Conservation (phyloP, 2,329 filamentous ascomycete species). For the Phyllosticta capitalensis region DNA sequence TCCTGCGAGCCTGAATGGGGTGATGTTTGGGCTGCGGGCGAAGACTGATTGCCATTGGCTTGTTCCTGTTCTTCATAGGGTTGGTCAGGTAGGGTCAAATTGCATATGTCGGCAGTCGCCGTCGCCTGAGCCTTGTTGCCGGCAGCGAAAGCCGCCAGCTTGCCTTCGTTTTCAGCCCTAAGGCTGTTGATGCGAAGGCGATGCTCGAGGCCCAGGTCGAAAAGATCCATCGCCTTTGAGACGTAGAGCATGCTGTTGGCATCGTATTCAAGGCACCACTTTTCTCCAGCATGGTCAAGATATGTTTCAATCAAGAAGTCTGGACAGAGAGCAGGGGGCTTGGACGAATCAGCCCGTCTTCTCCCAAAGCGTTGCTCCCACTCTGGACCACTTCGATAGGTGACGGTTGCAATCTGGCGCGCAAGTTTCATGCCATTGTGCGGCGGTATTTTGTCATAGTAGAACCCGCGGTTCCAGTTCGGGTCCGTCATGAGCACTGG, state of each 20-base stretch:
- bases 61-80: constrained; percentile 83
- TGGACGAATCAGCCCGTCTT: constrained; percentile 72
- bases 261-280: constrained; percentile 95
- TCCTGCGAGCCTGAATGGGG: constrained; percentile 29
- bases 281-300: constrained; percentile 93
- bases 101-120: constrained; percentile 49
- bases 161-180: constrained; percentile 50
- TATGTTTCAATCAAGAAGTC: constrained; percentile 98
- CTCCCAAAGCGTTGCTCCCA: constrained; percentile 95
- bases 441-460: constrained; percentile 72
- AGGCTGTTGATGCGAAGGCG: constrained; percentile 55
- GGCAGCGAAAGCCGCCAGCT: constrained; percentile 41
- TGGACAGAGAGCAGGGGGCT: constrained; percentile 86
- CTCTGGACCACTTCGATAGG: constrained; percentile 90
- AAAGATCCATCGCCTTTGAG: constrained; percentile 97
- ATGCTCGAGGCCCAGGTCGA: constrained; percentile 71
- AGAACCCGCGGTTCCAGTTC: constrained; percentile 92
- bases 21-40: background rate
- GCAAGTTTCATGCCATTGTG: constrained; percentile 97
- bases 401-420: constrained; percentile 93
- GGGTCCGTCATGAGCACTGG: constrained; percentile 95
- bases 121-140: constrained; percentile 20
- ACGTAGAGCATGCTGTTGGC: constrained; percentile 93
- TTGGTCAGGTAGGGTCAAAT: constrained; percentile 67
- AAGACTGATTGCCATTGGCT: constrained; percentile 12